Evolutionary conservation across 2,329 filamentous ascomycete species (phyloP).

Genomic region (Trichoderma sp.): DNA sequence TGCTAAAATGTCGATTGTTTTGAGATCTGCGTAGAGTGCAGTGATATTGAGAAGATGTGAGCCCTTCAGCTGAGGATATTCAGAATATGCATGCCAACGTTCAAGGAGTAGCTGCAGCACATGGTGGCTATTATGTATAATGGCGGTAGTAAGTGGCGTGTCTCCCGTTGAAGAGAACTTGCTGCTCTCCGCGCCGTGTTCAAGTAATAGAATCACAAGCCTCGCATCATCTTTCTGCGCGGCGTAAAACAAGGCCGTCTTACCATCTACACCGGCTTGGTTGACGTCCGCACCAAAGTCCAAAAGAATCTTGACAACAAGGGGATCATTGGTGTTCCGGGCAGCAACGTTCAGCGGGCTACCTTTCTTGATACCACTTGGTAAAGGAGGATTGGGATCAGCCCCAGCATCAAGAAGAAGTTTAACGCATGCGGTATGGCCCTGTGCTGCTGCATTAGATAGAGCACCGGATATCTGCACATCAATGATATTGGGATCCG

Average conservation of each 20-base stretch:
- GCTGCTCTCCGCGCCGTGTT: slow-evolving; percentile 41
- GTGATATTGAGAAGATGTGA: slow-evolving; percentile 35
- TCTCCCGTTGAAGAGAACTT: slow-evolving; percentile 32
- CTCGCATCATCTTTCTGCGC: slow-evolving; percentile 35
- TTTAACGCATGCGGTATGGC: neutral
- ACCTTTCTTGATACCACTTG: slow-evolving; percentile 33
- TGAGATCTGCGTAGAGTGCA: slow-evolving; percentile 35
- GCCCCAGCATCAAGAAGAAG: neutral
- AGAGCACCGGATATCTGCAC: neutral
- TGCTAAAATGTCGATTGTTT: slow-evolving; percentile 34
- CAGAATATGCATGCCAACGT: slow-evolving; percentile 39
- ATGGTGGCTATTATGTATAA: slow-evolving; percentile 39
- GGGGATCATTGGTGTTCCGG: slow-evolving; percentile 34
- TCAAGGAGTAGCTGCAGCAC: slow-evolving; percentile 39
- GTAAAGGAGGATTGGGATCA: slow-evolving; percentile 33
- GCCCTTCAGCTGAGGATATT: slow-evolving; percentile 37
- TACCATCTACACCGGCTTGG: slow-evolving; percentile 34
- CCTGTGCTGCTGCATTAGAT: neutral
- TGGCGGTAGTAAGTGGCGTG: slow-evolving; percentile 39
- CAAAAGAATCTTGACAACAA: slow-evolving; percentile 36
- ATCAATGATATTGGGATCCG: slow-evolving; percentile 31
- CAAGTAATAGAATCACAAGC: slow-evolving; percentile 38
- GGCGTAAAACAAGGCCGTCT: slow-evolving; percentile 38
- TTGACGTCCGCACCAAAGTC: slow-evolving; percentile 41
- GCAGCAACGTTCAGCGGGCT: slow-evolving; percentile 37